phyloP scores from a whole-genome alignment of 169 alveolate species.

The Cryptosporidium viatorum region DNA sequence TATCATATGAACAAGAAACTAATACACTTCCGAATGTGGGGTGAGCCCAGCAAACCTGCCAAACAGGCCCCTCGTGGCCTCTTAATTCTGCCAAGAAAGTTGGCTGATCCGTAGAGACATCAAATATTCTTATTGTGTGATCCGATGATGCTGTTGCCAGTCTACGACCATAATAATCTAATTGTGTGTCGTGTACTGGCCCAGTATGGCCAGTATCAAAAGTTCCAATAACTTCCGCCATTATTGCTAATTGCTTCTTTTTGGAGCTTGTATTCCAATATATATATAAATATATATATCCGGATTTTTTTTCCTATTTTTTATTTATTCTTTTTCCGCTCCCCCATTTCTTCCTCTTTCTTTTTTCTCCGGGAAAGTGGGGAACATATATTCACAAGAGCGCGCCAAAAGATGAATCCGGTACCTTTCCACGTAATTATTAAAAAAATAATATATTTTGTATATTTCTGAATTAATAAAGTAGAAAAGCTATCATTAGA shows the following conservation, averaged over 20 bases:
- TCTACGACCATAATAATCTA: slow-evolving; percentile 89
- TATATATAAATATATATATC: slow-evolving; percentile 12
- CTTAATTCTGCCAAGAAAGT: slow-evolving; percentile 76
- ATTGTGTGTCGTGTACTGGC: slow-evolving; percentile 84
- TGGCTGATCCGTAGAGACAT: slow-evolving; percentile 81
- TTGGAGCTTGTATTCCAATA: neutral
- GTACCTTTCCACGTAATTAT: slow-evolving; percentile 12
- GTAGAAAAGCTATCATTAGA: neutral
- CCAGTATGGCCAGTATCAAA: slow-evolving; percentile 85
- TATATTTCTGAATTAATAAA: too few relatives aligned
- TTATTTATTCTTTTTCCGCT: slow-evolving; percentile 1
- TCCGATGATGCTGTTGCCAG: slow-evolving; percentile 90
- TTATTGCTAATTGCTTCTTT: slow-evolving; percentile 25
- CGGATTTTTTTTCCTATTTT: neutral
- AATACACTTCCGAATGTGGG: slow-evolving; percentile 89
- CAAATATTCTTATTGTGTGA: slow-evolving; percentile 84
- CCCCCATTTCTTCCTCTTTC: slow-evolving; percentile 17
- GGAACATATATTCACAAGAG: slow-evolving; percentile 25
- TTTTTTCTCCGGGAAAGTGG: slow-evolving; percentile 40
- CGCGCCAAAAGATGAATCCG: slow-evolving; percentile 30
- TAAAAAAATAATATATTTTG: neutral
- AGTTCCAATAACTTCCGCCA: slow-evolving; percentile 79
- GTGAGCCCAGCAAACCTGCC: slow-evolving; percentile 92
- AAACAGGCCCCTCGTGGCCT: slow-evolving; percentile 90
- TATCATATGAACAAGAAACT: slow-evolving; percentile 91